phyloP scores from a whole-genome alignment of 202 grass and related monocot genomes.

The Digitaria exilis region DNA sequence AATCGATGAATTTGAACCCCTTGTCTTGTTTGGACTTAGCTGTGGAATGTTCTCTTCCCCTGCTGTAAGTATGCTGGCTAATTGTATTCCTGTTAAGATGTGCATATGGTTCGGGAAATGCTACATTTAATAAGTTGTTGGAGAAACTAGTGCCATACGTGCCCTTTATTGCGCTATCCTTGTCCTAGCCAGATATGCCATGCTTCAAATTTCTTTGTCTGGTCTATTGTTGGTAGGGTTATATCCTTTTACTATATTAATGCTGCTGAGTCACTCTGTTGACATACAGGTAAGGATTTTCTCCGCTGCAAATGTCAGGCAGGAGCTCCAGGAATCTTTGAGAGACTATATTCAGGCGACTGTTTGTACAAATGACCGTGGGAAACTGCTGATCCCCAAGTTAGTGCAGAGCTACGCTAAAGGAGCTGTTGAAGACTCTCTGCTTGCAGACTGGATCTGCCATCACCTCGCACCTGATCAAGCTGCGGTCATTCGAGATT shows the following conservation, averaged over 20 bases:
- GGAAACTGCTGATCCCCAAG: slow-evolving; percentile 89
- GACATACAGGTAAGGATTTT: slow-evolving; percentile 78
- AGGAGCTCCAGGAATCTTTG: slow-evolving; percentile 79
- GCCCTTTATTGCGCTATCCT: not conserved
- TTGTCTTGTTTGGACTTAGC: slow-evolving; percentile 84
- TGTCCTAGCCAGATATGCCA: not conserved
- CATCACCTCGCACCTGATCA: slow-evolving; percentile 82
- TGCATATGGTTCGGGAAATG: slow-evolving; percentile 1
- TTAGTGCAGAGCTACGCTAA: slow-evolving; percentile 84
- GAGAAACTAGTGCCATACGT: not conserved
- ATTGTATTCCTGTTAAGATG: slow-evolving; percentile 12
- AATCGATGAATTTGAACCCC: slow-evolving; percentile 67
- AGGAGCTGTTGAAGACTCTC: slow-evolving; percentile 78
- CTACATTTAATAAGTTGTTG: not conserved
- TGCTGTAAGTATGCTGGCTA: slow-evolving; percentile 64
- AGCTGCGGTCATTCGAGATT: slow-evolving; percentile 63
- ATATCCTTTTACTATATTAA: not conserved
- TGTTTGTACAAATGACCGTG: slow-evolving; percentile 71
- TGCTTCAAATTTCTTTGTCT: not conserved
- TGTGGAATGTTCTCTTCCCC: slow-evolving; percentile 97
- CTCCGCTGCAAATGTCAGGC: slow-evolving; percentile 64
- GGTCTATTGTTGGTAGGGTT: not conserved
- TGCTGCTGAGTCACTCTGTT: slow-evolving; percentile 5
- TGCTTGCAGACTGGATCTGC: slow-evolving; percentile 90
- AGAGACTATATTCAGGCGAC: slow-evolving; percentile 89